Percentiles rank a stretch among this genome's conserved stretches.
Conservation (phyloP, 306 rosid genomes). For the Castanospermum australe region DNA sequence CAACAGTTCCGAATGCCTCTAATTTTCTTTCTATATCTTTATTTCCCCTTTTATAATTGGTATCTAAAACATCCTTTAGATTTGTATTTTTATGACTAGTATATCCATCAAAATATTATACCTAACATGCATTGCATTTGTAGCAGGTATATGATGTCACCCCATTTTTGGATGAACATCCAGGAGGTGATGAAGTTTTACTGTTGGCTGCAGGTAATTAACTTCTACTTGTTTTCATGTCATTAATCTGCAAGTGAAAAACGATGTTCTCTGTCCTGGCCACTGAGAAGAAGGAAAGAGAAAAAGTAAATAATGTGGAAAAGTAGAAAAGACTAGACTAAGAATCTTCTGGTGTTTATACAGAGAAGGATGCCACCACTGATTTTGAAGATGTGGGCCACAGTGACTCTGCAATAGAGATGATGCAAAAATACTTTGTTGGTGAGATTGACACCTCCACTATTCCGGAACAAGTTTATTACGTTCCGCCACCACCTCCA, state of each 20-base stretch:
- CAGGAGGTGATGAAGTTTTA: slow-evolving; percentile 94
- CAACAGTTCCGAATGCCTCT: background rate
- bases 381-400: slow-evolving; percentile 90
- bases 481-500: slow-evolving; percentile 22
- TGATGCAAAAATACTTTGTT: slow-evolving; percentile 56
- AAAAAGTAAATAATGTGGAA: background rate
- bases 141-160: slow-evolving; percentile 87
- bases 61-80: background rate
- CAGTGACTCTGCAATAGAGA: slow-evolving; percentile 62
- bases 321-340: background rate
- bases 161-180: slow-evolving; percentile 85
- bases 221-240: slow-evolving; percentile 14
- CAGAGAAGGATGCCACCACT: slow-evolving; percentile 84
- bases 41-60: background rate
- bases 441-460: slow-evolving; percentile 62
- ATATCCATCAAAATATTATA: background rate
- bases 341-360: slow-evolving; percentile 26
- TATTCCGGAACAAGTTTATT: slow-evolving; percentile 41
- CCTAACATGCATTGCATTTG: background rate
- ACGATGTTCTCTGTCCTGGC: background rate
- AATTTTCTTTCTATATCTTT: background rate
- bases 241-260: background rate
- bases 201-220: slow-evolving; percentile 65
- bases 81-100: background rate
- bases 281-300: background rate